Evolutionary conservation across 345 rosid genomes (phyloP).

Genomic region (Populus nigra): DNA sequence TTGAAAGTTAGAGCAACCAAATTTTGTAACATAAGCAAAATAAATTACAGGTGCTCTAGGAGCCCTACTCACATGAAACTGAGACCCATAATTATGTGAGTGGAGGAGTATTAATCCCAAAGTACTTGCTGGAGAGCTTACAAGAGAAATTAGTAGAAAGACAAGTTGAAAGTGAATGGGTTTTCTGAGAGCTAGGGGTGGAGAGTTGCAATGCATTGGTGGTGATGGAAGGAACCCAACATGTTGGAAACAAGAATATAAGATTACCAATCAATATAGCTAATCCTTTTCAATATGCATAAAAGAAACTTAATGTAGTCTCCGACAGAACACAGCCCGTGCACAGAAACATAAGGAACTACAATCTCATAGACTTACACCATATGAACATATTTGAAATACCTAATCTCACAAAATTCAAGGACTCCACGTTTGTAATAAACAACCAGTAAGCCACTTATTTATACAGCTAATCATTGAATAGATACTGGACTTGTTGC

Average conservation of each 20-base stretch:
- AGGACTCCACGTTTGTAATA: not conserved
- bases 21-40: not conserved
- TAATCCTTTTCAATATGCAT: not conserved
- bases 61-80: too few relatives aligned
- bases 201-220: not conserved
- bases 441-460: not conserved
- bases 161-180: not conserved
- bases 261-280: not conserved
- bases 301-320: not conserved
- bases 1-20: not conserved
- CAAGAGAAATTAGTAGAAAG: not conserved
- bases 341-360: not conserved
- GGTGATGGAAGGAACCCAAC: not conserved
- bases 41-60: not conserved
- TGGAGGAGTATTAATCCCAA: too few relatives aligned
- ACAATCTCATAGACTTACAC: not conserved
- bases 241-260: not conserved
- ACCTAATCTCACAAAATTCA: not conserved
- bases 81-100: too few relatives aligned
- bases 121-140: not conserved
- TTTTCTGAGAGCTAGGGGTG: too few relatives aligned
- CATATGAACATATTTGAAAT: not conserved
- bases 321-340: not conserved
- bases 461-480: too few relatives aligned
- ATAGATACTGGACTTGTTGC: not conserved